Base-by-base conservation (phyloP, 495 filamentous ascomycete species). In the Hypoxylon intermedium region DNA sequence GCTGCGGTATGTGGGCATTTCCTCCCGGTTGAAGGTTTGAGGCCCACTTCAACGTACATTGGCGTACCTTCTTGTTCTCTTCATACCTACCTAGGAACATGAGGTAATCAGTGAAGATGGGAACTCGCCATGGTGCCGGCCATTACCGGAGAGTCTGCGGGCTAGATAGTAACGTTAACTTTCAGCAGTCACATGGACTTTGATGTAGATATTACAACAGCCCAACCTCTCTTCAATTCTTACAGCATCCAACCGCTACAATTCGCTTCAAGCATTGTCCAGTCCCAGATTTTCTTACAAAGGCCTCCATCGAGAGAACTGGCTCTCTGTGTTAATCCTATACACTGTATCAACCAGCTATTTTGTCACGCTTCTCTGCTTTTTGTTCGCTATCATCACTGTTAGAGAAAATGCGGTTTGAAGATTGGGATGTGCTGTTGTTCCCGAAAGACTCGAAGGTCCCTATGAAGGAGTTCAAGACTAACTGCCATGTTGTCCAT, bases 391-490 rank as follows among this genome's bases (percentile, higher is more conserved):
- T 63, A 67, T 64, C 53, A 41, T 54, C 58, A 66, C 36, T 24
- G 13, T 57, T 50, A 60, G 48, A 44, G 18, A 71, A 58, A 54
- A 95, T 95, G 91, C 86, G 91, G 47, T 95, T 89, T 78, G 81
- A 88, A 53, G 86, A 88, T 64, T 94, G 91, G 92, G 92, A 95
- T 68, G 81, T 93, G 46, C 85, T 95, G 44, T 77, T 96, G 52
- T 94, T 95, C 72, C 87, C 90, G 0, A 71, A 69, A 47, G 77
- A 80, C 58, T 68, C 67, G 42, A 77, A 76, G 51, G 79, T 89
- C 13, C 91, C 91, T 6, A 72, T 93, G 37, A 90, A 93, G 69
- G 92, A 96, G 70, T 96, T 94, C 83, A 89, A 87, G 67, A 92
- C 90, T 12, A 82, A 85, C 62, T 96, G 91, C 72, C 89, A 87